Percentiles rank a stretch among this genome's conserved stretches.
phyloP scores from a whole-genome alignment of 176 grass and related monocot genomes.

The Melocanna baccifera region DNA sequence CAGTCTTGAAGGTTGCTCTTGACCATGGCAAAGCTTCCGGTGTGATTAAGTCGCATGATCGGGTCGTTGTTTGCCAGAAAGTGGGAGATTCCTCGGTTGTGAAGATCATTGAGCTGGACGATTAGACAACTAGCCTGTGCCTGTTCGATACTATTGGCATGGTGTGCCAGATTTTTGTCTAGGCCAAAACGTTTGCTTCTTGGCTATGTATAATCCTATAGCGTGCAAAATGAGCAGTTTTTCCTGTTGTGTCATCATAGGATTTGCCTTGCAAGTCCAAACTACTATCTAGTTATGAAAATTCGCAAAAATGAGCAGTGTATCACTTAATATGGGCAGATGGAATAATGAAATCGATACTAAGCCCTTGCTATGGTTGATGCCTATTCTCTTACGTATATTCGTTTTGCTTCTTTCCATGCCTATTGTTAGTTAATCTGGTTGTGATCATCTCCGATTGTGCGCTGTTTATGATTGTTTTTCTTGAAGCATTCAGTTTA shows the following conservation, averaged over 20 bases:
- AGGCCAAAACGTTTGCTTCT: constrained; percentile 10
- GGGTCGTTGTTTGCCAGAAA: constrained; percentile 94
- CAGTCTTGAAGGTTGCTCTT: constrained; percentile 94
- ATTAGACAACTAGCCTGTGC: constrained; percentile 44
- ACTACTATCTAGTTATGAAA: background rate
- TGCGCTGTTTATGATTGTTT: background rate
- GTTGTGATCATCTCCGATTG: background rate
- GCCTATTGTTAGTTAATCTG: background rate
- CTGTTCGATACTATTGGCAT: background rate
- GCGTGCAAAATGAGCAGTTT: constrained; percentile 24
- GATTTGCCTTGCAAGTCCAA: background rate
- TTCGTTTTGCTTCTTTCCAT: background rate
- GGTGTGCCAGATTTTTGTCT: constrained; percentile 34
- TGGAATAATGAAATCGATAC: constrained; percentile 35
- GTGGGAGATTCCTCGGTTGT: constrained; percentile 96
- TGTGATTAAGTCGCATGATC: constrained; percentile 90
- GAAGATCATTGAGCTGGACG: constrained; percentile 96
- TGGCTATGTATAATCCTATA: constrained; percentile 38
- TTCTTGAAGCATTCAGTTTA: background rate
- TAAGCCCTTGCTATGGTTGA: background rate
- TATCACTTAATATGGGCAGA: background rate
- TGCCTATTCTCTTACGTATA: background rate
- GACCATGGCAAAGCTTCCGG: constrained; percentile 90
- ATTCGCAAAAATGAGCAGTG: background rate
- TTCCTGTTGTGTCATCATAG: constrained; percentile 19